Conservation (phyloP, 352 stramenopile species). For the Phytophthora palmivora region DNA sequence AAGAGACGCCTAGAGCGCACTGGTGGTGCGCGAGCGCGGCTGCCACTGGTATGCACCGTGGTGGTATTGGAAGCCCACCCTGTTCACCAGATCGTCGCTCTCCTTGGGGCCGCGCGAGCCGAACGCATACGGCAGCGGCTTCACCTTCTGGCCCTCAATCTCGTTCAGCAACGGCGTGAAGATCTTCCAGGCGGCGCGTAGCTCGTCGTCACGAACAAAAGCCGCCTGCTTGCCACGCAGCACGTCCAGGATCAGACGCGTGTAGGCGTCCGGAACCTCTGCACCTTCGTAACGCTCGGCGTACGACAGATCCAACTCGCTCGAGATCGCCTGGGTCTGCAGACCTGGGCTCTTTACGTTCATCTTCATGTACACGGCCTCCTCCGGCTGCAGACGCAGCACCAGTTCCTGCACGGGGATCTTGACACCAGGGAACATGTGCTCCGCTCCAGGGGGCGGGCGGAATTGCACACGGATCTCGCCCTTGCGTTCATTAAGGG, state of each 20-base stretch:
- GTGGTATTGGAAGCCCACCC: conserved; percentile 84
- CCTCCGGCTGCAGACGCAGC: conserved; percentile 96
- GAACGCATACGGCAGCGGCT: conserved; percentile 93
- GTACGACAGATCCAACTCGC: conserved; percentile 98
- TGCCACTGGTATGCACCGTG: conserved; percentile 79
- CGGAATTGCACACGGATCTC: conserved; percentile 98
- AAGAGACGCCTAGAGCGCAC: conserved; percentile 50
- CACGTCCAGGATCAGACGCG: conserved; percentile 97
- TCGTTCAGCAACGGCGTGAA: conserved; percentile 98
- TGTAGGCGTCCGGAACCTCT: conserved; percentile 97
- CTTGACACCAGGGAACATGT: conserved; percentile 92
- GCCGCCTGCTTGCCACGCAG: conserved; percentile 94
- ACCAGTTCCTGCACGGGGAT: conserved; percentile 97
- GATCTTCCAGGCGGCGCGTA: conserved; percentile 96
- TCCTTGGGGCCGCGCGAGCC: conserved; percentile 94
- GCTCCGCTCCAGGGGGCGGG: conserved; percentile 84
- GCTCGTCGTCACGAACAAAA: conserved; percentile 98
- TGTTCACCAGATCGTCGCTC: conserved; percentile 81
- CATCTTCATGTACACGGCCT: conserved; percentile 97
- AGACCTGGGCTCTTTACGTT: conserved; percentile 97
- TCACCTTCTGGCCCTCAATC: conserved; percentile 94
- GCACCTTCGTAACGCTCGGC: conserved; percentile 83
- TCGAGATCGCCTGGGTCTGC: conserved; percentile 91
- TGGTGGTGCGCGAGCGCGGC: conserved; percentile 45
- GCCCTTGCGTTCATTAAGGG: conserved; percentile 96